phyloP scores from a whole-genome alignment of 75 land plant genomes.

The Selaginella moellendorffii region DNA sequence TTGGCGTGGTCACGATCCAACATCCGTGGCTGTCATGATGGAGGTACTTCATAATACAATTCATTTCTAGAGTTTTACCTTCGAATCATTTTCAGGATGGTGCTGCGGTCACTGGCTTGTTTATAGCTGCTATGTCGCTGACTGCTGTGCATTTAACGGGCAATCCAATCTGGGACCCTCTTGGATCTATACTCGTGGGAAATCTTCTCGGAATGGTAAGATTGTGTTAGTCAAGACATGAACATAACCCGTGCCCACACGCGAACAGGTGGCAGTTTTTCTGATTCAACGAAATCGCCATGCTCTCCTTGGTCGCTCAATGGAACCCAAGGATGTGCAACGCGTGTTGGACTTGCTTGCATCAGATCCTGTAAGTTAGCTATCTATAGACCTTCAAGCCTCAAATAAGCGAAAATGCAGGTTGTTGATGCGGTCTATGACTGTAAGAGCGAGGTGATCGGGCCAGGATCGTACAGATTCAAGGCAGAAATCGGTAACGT shows the following conservation, averaged over 20 bases:
- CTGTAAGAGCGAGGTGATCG: constrained; percentile 99
- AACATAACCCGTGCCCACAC: background rate
- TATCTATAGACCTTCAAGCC: background rate
- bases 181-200: constrained; percentile 89
- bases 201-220: constrained; percentile 73
- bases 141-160: constrained; percentile 75
- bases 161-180: constrained; percentile 87
- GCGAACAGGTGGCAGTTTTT: constrained; percentile 75
- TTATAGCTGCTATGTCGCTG: constrained; percentile 56
- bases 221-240: background rate
- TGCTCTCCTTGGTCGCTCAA: constrained; percentile 89
- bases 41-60: constrained; percentile 36
- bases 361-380: constrained; percentile 49
- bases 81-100: constrained; percentile 83
- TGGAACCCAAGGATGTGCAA: constrained; percentile 79
- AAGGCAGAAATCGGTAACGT: constrained; percentile 99
- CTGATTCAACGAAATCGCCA: constrained; percentile 92
- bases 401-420: constrained; percentile 23
- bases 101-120: constrained; percentile 86
- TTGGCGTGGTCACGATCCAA: constrained; percentile 99
- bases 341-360: constrained; percentile 39
- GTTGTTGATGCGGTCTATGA: constrained; percentile 92
- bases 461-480: constrained; percentile 86
- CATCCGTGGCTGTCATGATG: constrained; percentile 95
- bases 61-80: no score